Conservation (phyloP, 176 grass and related monocot genomes). For the Chrysopogon serrulatus region DNA sequence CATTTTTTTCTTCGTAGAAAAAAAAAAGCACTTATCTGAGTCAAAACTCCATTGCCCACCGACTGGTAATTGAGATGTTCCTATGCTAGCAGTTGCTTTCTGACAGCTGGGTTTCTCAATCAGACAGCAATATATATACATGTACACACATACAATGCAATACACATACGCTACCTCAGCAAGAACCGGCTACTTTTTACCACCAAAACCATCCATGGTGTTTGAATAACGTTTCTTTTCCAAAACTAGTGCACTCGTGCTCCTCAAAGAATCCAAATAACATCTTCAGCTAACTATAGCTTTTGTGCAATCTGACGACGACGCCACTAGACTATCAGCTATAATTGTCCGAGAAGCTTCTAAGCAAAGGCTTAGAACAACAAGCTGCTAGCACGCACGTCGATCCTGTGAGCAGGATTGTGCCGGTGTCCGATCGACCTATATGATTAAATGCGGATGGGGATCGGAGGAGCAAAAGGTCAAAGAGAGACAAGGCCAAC, state of each 20-base stretch:
- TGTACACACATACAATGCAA: not conserved
- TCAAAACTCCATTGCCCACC: not conserved
- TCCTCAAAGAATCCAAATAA: not conserved
- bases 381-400: no score
- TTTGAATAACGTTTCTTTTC: not conserved
- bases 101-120: not conserved
- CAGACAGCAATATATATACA: not conserved
- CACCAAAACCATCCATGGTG: not conserved
- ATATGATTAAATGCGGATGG: slow-evolving; percentile 1
- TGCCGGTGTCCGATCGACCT: not conserved
- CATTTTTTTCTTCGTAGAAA: not conserved
- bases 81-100: not conserved
- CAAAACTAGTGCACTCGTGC: not conserved
- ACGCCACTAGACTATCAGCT: not conserved
- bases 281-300: not conserved
- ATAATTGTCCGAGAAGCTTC: not conserved
- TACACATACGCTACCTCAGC: not conserved
- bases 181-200: not conserved
- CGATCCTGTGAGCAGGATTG: not conserved
- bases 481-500: slow-evolving; percentile 15
- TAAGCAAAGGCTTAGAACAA: not conserved
- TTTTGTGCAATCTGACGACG: not conserved
- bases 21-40: not conserved
- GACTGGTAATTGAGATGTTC: not conserved
- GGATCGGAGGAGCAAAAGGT: not conserved